These are phyloP conservation scores for Plasmodium gonderi DNA, from an alignment of 169 alveolate species.

Conservation along the genomic window DNA sequence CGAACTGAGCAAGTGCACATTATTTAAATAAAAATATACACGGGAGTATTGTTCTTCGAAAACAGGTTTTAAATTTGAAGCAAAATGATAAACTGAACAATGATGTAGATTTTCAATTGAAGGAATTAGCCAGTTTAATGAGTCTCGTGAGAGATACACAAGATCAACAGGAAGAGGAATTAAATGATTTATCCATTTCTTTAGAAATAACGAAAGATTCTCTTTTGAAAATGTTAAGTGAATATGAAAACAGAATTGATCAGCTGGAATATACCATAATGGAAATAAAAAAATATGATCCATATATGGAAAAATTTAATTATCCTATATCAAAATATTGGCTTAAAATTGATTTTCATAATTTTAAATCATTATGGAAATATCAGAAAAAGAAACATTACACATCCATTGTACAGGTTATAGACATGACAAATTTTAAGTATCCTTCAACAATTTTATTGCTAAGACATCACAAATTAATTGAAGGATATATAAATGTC, in stretches of 20 bases:
- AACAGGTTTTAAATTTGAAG: conserved; percentile 18
- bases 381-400: conserved; percentile 38
- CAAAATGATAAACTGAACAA: conserved; percentile 34
- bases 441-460: conserved; percentile 35
- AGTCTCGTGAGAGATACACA: conserved; percentile 50
- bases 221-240: conserved; percentile 59
- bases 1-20: no score
- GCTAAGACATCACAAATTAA: conserved; percentile 44
- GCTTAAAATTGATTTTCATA: conserved; percentile 58
- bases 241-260: conserved; percentile 72
- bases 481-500: conserved; percentile 48
- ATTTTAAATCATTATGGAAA: conserved; percentile 41
- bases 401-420: conserved; percentile 25
- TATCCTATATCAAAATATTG: conserved; percentile 68
- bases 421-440: conserved; percentile 7
- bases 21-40: neutral
- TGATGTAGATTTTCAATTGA: conserved; percentile 28
- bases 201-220: conserved; percentile 60
- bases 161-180: neutral
- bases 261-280: conserved; percentile 55
- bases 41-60: neutral
- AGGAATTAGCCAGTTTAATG: conserved; percentile 22
- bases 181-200: conserved; percentile 11
- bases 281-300: conserved; percentile 68
- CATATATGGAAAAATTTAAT: conserved; percentile 54